Base-by-base conservation (phyloP, 371 early-diverging fungal genomes). In the Choanephora cucurbitarum region DNA sequence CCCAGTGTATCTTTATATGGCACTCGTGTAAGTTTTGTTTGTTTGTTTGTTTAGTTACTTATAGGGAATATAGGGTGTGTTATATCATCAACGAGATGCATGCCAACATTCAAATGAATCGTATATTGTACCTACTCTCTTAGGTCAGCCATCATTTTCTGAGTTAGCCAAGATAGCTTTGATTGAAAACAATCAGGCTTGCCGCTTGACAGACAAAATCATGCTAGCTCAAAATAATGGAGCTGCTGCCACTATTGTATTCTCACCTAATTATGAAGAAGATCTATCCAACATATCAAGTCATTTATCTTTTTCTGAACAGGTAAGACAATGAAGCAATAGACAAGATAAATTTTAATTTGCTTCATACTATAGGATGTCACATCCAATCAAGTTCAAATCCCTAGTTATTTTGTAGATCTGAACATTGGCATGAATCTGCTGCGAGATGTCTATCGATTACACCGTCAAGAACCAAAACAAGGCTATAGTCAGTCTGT, bases 401-500 rank as follows among this genome's bases (percentile, higher is more conserved):
- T 75, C 32, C 69, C 75, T 3, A 60, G 69, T 0, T 69, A 54
- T 24, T 69, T 62, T 21, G 60, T 75, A 1, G 64, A 62, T 22
- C 33, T 44, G 1, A 14, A 40, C 19, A 55, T 64, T 17, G 75
- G 72, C 9, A 28, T 48, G 8, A 52, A 57, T 11, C 33, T 75
- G 21, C 42, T 58, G 11, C 44, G 52, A 19, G 53, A 65, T 3
- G 31, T 73, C 0, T 44, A 55, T 43, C 62, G 60, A 14, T n/a
- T 57, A 11, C 51, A 62, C n/a, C 41, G 43, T 19, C 33, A 24
- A 17, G 17, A 23, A n/a, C 24, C 7, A 13, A 17, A 45, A 13
- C 47, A 41, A 24, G 56, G 52, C 0, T 22, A 17, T 8, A 40
- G 28, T 24, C 46, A n/a, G 10, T 17, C 41, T 3, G 52, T 72